Evolutionary conservation across 2,329 filamentous ascomycete species (phyloP), one percentile per base, ranked within the genome.

Genomic region (Cercospora sojina): DNA sequence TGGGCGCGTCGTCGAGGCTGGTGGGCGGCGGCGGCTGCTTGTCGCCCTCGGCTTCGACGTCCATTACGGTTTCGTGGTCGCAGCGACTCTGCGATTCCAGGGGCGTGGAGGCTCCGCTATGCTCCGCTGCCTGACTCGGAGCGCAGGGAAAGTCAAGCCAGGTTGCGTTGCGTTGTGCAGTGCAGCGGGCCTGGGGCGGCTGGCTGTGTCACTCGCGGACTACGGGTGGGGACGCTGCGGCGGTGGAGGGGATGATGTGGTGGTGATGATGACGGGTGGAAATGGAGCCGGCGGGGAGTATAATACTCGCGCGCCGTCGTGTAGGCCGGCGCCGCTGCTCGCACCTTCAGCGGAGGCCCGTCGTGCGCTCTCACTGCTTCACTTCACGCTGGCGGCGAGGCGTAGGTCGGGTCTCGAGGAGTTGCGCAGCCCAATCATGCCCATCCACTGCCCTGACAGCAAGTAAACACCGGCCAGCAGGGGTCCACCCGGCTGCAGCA

Each of bases 1-100:
- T 80, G 75, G 78, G 81, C 67, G 81, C 80, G 72, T 83, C 82
- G 73, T 83, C 80, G 69, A 80, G 75, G 67, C 77, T 72, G 72
- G 79, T 61, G 56, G 51, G 51, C 51, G 51, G 25, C 51, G 51
- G 51, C 51, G 51, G 51, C 29, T 29, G 74, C 51, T 71, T 62
- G 20, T 68, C 59, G 67, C 64, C 58, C 62, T 65, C 65, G 57
- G 43, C 66, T 23, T 69, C 72, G 67, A 69, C 61, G 63, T 74
- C 71, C 71, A 72, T 73, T 31, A 56, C 29, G 51, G 13, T 56
- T 56, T 56, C 25, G 51, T 56, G 29, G 51, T 56, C 20, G 51
- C 51, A 56, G 51, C 51, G 29, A 56, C 51, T n/a, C 25, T 56
- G 51, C 51, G 23, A 32, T 29, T 56, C 51, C 29, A 56, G 51